Percentiles rank a stretch among this genome's conserved stretches.
These are phyloP conservation scores for Lentinula boryana DNA, from an alignment of 768 basidiomycete genomes.

Conservation along the genomic window DNA sequence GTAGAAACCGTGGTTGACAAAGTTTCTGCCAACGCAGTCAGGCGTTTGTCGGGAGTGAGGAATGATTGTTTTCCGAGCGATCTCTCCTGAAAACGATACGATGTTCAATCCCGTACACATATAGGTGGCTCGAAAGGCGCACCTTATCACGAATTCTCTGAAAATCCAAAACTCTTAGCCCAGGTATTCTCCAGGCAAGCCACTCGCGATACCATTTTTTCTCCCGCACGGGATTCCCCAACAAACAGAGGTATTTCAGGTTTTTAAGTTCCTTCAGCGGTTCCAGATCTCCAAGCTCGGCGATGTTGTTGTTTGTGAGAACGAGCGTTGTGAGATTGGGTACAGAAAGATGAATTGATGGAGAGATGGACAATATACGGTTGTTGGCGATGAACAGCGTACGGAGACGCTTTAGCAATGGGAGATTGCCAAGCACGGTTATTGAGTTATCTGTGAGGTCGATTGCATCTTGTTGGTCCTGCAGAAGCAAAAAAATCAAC, in stretches of 20 bases:
- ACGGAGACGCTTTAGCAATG: constrained; percentile 76
- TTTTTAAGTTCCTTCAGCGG: constrained; percentile 70
- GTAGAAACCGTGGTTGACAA: constrained; percentile 70
- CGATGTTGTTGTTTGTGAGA: constrained; percentile 76
- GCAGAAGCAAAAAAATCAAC: constrained; percentile 8
- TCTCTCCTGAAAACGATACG: constrained; percentile 56
- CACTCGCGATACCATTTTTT: constrained; percentile 97
- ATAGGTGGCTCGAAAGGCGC: constrained; percentile 35
- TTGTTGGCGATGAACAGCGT: constrained; percentile 89
- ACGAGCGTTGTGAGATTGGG: constrained; percentile 82
- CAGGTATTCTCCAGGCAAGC: constrained; percentile 84
- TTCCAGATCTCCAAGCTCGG: constrained; percentile 81
- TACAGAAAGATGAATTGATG: constrained; percentile 74
- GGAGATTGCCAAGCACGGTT: constrained; percentile 75
- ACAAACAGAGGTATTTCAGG: constrained; percentile 69
- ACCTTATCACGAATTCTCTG: constrained; percentile 94
- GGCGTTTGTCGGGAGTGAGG: constrained; percentile 71
- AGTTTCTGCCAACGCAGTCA: constrained; percentile 75
- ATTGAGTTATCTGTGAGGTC: constrained; percentile 93
- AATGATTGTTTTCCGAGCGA: constrained; percentile 69
- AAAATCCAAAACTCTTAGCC: constrained; percentile 89
- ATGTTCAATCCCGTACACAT: constrained; percentile 11
- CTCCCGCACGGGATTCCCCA: constrained; percentile 83
- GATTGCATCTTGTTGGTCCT: constrained; percentile 94
- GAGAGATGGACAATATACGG: constrained; percentile 77